Evolutionary conservation across 495 filamentous ascomycete genomes (phyloP).

Genomic region (Neurospora sp.): DNA sequence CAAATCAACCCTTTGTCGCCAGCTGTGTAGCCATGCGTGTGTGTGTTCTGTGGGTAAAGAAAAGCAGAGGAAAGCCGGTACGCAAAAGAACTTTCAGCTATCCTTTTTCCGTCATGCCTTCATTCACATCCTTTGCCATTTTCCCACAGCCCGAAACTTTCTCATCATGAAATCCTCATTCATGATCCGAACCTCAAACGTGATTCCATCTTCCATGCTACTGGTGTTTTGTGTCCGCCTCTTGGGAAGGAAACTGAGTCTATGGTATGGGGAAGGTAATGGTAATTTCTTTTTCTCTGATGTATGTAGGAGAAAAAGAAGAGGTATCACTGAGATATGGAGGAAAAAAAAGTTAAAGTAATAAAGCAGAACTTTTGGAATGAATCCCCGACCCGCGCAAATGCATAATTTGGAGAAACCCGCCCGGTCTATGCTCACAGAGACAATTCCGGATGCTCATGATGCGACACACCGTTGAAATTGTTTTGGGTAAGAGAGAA

Average conservation of each 20-base stretch:
- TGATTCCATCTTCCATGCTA: neutral
- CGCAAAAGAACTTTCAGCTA: neutral
- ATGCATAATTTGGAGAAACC: constrained; percentile 28
- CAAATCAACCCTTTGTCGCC: neutral
- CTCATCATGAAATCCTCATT: neutral
- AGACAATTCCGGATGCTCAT: constrained; percentile 8
- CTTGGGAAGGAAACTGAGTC: neutral
- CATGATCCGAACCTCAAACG: neutral
- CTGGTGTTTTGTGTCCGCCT: neutral
- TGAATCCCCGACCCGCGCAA: constrained; percentile 24
- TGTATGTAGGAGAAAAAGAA: neutral
- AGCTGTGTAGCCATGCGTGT: neutral
- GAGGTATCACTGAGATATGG: neutral
- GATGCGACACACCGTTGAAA: constrained; percentile 20
- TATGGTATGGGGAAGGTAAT: neutral
- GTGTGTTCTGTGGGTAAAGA: neutral
- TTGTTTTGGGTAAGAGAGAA: constrained; percentile 9
- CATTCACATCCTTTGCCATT: neutral
- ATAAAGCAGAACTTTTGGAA: constrained; percentile 20
- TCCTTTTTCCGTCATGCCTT: neutral
- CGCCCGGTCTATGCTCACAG: constrained; percentile 30
- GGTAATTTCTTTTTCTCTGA: constrained; percentile 2
- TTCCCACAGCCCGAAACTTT: neutral
- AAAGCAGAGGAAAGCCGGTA: neutral
- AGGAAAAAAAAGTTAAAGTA: neutral